phyloP scores from a whole-genome alignment of 2,329 filamentous ascomycete genomes.

The Byssothecium circinans region DNA sequence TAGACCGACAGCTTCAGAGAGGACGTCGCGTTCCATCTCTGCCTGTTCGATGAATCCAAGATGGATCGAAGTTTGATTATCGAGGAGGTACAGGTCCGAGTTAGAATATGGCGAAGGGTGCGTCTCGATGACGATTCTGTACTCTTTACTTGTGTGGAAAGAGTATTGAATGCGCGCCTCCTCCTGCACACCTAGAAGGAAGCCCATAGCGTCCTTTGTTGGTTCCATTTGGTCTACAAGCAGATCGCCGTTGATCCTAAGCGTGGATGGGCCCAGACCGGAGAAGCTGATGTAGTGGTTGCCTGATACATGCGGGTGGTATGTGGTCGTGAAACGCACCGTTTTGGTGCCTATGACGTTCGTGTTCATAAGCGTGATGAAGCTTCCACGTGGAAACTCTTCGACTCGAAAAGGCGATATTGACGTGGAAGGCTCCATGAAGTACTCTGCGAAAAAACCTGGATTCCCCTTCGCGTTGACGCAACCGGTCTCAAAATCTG shows the following conservation, averaged over 20 bases:
- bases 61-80: constrained; percentile 16
- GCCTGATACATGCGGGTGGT: constrained; percentile 9
- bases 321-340: constrained; percentile 16
- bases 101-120: constrained; percentile 13
- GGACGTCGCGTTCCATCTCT: constrained; percentile 21
- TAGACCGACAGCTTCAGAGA: constrained; percentile 16
- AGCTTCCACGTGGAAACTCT: constrained; percentile 15
- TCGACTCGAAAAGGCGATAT: constrained; percentile 13
- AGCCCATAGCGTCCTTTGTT: constrained; percentile 18
- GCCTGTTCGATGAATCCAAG: constrained; percentile 17
- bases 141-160: constrained; percentile 9
- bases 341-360: constrained; percentile 10
- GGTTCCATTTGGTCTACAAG: constrained; percentile 8
- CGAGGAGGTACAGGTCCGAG: constrained; percentile 18
- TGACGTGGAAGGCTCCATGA: constrained; percentile 2
- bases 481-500: constrained; percentile 14
- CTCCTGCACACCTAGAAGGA: constrained; percentile 20
- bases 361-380: constrained; percentile 20
- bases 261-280: constrained; percentile 14
- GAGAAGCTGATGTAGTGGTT: constrained; percentile 21
- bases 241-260: constrained; percentile 17
- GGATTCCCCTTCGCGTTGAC: constrained; percentile 10
- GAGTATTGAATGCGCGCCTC: constrained; percentile 15
- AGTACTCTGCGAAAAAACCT: constrained; percentile 17
- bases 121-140: constrained; percentile 15